phyloP scores from a whole-genome alignment of 805 yeast species.

The Yarrowia osloensis region DNA sequence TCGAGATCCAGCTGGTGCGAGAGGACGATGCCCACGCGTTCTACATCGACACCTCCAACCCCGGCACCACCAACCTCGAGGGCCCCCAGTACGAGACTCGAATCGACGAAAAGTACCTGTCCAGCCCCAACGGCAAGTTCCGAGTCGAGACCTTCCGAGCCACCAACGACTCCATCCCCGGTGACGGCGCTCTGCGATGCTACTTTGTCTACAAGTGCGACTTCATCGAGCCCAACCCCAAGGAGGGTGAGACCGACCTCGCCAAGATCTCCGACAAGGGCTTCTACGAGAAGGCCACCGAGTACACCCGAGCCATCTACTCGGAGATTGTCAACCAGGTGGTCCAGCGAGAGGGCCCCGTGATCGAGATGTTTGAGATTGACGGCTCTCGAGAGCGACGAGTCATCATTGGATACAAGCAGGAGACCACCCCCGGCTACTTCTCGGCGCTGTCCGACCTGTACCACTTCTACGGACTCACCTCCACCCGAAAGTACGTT shows the following conservation, averaged over 20 bases:
- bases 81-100: slow-evolving; percentile 62
- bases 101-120: slow-evolving; percentile 78
- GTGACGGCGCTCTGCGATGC: slow-evolving; percentile 56
- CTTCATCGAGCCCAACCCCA: slow-evolving; percentile 45
- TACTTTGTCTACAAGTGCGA: slow-evolving; percentile 80
- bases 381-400: slow-evolving; percentile 82
- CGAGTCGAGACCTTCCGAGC: slow-evolving; percentile 81
- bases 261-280: slow-evolving; percentile 73
- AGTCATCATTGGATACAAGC: slow-evolving; percentile 84
- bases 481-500: slow-evolving; percentile 84
- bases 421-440: slow-evolving; percentile 80
- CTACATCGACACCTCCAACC: slow-evolving; percentile 73
- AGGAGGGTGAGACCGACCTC: slow-evolving; percentile 53
- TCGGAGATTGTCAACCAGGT: slow-evolving; percentile 69
- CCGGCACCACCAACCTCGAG: slow-evolving; percentile 51
- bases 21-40: slow-evolving; percentile 86
- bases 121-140: slow-evolving; percentile 48
- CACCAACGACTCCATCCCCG: slow-evolving; percentile 41
- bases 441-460: slow-evolving; percentile 83
- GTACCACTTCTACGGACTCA: slow-evolving; percentile 84
- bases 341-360: slow-evolving; percentile 83
- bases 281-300: slow-evolving; percentile 74
- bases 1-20: slow-evolving; percentile 74
- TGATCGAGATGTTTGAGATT: slow-evolving; percentile 79
- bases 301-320: slow-evolving; percentile 76